These are phyloP conservation scores for Ciborinia camelliae DNA, from an alignment of 2,329 filamentous ascomycete genomes.

Conservation along the genomic window DNA sequence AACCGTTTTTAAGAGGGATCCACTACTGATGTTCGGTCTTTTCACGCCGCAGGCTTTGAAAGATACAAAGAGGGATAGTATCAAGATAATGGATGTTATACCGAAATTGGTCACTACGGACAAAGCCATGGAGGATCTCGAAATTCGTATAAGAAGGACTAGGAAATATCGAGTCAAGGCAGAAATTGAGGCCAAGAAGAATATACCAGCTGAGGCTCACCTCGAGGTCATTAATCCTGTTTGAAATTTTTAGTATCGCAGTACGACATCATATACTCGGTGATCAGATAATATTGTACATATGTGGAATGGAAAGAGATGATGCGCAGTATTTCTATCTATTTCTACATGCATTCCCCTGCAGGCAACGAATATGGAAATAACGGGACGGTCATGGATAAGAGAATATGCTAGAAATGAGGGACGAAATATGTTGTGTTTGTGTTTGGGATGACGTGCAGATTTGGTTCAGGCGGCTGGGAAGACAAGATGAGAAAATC, in stretches of 20 bases:
- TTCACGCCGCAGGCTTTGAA: constrained; percentile 48
- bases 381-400: constrained; percentile 9
- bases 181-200: constrained; percentile 9
- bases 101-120: constrained; percentile 55
- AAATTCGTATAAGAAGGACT: constrained; percentile 63
- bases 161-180: constrained; percentile 40
- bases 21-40: constrained; percentile 55
- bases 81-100: constrained; percentile 54
- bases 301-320: not conserved
- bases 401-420: not conserved
- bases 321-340: constrained; percentile 1
- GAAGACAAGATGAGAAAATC: not conserved
- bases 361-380: constrained; percentile 14
- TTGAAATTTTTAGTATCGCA: not conserved
- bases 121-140: constrained; percentile 59
- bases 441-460: constrained; percentile 14
- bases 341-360: not conserved
- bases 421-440: constrained; percentile 3
- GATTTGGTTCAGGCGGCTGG: constrained; percentile 7
- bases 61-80: constrained; percentile 57
- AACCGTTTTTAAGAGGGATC: constrained; percentile 43
- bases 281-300: constrained; percentile 3
- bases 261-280: not conserved
- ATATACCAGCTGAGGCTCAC: not conserved
- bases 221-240: not conserved